Conservation (phyloP, 208 protist species). For the Leishmania tropica region DNA sequence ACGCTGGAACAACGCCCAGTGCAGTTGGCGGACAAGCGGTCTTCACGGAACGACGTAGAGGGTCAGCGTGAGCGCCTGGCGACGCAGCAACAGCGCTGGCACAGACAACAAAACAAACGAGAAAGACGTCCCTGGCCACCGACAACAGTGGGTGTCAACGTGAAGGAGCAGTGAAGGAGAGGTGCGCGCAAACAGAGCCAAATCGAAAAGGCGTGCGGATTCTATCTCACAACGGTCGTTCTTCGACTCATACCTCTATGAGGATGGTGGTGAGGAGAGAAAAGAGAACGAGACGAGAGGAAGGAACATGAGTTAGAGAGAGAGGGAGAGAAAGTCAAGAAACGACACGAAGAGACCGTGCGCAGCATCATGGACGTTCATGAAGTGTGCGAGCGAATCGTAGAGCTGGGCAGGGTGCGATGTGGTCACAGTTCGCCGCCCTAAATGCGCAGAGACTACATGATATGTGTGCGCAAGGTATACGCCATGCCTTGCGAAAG, state of each 20-base stretch:
- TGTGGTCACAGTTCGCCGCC: background rate
- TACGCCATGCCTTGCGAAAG: background rate
- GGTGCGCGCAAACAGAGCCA: background rate
- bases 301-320: background rate
- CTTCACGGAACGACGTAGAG: background rate
- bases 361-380: background rate
- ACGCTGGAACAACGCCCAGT: background rate
- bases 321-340: background rate
- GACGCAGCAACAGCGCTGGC: background rate
- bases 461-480: background rate
- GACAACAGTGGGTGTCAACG: background rate
- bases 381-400: background rate
- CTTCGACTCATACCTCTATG: background rate
- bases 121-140: background rate
- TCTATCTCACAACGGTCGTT: background rate
- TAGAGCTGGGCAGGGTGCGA: background rate
- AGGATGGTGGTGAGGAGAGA: background rate
- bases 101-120: background rate
- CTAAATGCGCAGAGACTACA: background rate
- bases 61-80: background rate
- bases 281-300: background rate
- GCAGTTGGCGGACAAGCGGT: background rate
- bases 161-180: background rate
- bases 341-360: background rate
- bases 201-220: background rate